Evolutionary conservation across 352 stramenopile species (phyloP), one percentile per base, ranked within the genome.

Genomic region (Phytophthora palmivora): DNA sequence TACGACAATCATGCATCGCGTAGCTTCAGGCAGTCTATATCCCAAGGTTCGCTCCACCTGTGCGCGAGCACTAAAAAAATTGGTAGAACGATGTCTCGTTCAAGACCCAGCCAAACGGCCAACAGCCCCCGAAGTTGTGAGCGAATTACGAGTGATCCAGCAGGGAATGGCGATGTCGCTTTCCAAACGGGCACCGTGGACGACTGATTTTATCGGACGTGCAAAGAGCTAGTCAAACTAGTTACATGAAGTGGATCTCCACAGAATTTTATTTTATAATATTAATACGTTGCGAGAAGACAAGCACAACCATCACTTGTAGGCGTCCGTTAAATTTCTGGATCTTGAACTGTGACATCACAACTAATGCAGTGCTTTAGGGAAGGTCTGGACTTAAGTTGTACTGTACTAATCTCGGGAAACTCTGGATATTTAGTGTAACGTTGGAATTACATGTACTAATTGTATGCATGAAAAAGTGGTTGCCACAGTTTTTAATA

Each of bases 1-100:
- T 56, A 62, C 78, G 42, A 63, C 66, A 9, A 84, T 84, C 30
- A 53, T 87, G 18, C 78, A 83, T 32, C 56, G 52, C 33, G 78
- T 87, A 10, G 64, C 72, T 14, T 54, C 56, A 11, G 74, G 78
- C 15, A 51, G 59, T 16, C 54, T 87, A 18, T 32, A 28, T 8
- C 60, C 60, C 9, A 41, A 62, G 24, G 5, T 57, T 32, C 36
- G 50, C 14, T 7, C 26, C 6, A 54, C 43, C 2, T 67, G 50
- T 28, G 50, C 26, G 12, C 33, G 38, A 18, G 36, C 26, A 15
- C 26, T 62, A 8, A 60, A 43, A 33, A 37, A 48, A 7, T 43
- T 67, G 30, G 44, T 62, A 30, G 28, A 56, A 7, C 43, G 37
- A 16, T 67, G 50, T 57, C n/a, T 62, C 14, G 34, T 28, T 14